Evolutionary conservation across 352 stramenopile species (phyloP), one percentile per base, ranked within the genome.

Genomic region (Phytopythium kandeliae): DNA sequence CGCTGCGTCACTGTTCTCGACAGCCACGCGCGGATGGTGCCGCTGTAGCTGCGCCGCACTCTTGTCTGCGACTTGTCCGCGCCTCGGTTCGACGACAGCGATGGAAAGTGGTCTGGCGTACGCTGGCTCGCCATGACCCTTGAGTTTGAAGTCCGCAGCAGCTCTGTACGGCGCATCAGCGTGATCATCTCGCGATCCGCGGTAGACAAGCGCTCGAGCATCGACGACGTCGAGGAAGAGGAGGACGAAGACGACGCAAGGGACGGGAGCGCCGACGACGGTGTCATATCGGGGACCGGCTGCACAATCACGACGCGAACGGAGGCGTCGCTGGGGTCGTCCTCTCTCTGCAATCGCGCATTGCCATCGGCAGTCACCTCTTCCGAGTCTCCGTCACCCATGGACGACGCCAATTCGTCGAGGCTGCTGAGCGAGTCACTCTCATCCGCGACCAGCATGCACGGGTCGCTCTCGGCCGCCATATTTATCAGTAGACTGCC

Each of bases 1-100:
- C 52, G 57, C 31, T 64, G 47, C 21, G 60, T 56, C 25, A 72
- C 19, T 36, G 69, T 66, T 17, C 43, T 41, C 47, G 65, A 51
- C 41, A 68, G 55, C 65, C 65, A 70, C n/a, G 28, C 44, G 25
- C 44, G 44, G 4, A 50, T n/a, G 28, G 44, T 28, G 22, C 38
- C 38, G 30, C 44, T 50, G 26, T 28, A 28, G 25, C 44, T 50
- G 44, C 44, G 44, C 10, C 21, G 25, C 3, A 38, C 21, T n/a
- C 35, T n/a, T 28, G 17, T 50, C 25, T 36, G 44, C 28, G 26
- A 4, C 21, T n/a, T 25, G 21, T 6, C 5, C 11, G 13, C 16
- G 2, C 38, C 38, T 12, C 21, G 12, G 12, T 8, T n/a, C 0
- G 10, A 19, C 4, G 21, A 10, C 11, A 11, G 38, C 3, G 11